Evolutionary conservation across 1,284 basidiomycete genomes (phyloP).

Genomic region (Pseudozyma tsukubaensis): DNA sequence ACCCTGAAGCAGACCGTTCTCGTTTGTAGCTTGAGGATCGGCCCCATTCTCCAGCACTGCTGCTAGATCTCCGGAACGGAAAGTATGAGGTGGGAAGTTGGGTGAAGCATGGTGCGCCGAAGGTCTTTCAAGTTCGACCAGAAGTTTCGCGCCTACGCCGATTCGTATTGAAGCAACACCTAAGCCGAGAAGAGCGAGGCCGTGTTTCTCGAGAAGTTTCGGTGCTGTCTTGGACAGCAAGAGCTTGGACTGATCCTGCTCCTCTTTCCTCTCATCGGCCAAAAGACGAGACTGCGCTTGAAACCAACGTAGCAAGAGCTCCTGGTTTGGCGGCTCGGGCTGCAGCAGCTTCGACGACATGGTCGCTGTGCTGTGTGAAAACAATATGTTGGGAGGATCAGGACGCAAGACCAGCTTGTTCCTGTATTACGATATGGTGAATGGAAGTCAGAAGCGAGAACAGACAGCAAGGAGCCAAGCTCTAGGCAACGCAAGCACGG

Average conservation of each 20-base stretch:
- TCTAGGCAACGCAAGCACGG: not conserved
- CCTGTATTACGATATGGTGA: not conserved
- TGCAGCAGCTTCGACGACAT: slow-evolving; percentile 29
- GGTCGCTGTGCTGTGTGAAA: not conserved
- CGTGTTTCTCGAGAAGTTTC: slow-evolving; percentile 86
- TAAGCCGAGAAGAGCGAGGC: slow-evolving; percentile 81
- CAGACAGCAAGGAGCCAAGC: not conserved
- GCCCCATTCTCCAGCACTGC: slow-evolving; percentile 78
- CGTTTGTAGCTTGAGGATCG: slow-evolving; percentile 33
- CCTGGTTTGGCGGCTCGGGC: slow-evolving; percentile 40
- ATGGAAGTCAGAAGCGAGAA: not conserved
- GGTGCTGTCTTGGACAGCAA: slow-evolving; percentile 85
- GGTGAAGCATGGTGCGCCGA: slow-evolving; percentile 80
- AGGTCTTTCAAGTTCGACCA: slow-evolving; percentile 87
- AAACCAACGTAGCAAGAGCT: slow-evolving; percentile 74
- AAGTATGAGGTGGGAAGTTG: slow-evolving; percentile 83
- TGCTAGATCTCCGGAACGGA: slow-evolving; percentile 86
- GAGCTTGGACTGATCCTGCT: slow-evolving; percentile 82
- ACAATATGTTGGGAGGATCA: not conserved
- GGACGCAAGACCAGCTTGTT: slow-evolving; percentile 15
- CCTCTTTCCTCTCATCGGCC: slow-evolving; percentile 79
- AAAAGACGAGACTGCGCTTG: slow-evolving; percentile 78
- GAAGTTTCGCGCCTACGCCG: slow-evolving; percentile 90
- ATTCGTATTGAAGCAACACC: slow-evolving; percentile 78
- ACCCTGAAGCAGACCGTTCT: slow-evolving; percentile 30